Base-by-base conservation (phyloP, 2,329 filamentous ascomycete species). In the Aspergillus uvarum region DNA sequence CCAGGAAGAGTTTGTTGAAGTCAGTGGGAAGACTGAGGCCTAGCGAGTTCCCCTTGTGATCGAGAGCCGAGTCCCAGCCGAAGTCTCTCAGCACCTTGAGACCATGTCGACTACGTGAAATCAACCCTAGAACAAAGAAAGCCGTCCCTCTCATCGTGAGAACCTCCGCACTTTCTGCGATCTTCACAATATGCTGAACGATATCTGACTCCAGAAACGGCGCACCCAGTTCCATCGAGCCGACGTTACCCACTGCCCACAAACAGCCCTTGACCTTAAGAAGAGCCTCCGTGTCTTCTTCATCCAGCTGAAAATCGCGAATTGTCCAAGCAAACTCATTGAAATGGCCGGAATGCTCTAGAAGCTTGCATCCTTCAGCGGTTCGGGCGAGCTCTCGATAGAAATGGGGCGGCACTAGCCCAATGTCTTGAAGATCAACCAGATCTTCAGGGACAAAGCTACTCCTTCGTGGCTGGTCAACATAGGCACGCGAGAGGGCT, bases 211-310 rank as follows among this genome's bases (percentile, higher is more conserved):
- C 95, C 3, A 99, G 82, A 74, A 99, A 99, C 0, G 92, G 92
- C 1, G 94, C 94, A 1, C 95, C 95, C 1, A 97, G 86, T 69
- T 98, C 94, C 93, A 99, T 98, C 0, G 93, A 97, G 0, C 95
- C 95, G 42, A 99, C 94, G 68, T 99, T 99, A 24, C 95, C 95
- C 1, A 99, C 92, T 0, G 95, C 95, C 95, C 95, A 99, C 51
- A 99, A 82, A 72, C 92, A 97, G 7, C 93, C 95, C 75, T 99
- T 99, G 65, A 98, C 92, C 73, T 97, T 98, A 60, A 92, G 87
- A 49, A 98, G 87, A 24, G 89, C 84, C 75, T 99, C 95, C 0
- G 85, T 74, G 68, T 99, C 95, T 65, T 96, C 89, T 47, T 88
- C 88, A 67, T 95, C 89, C 81, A 93, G 89, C 38, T 89, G 90